phyloP scores from a whole-genome alignment of 345 rosid genomes.

The Gossypium longicalyx region DNA sequence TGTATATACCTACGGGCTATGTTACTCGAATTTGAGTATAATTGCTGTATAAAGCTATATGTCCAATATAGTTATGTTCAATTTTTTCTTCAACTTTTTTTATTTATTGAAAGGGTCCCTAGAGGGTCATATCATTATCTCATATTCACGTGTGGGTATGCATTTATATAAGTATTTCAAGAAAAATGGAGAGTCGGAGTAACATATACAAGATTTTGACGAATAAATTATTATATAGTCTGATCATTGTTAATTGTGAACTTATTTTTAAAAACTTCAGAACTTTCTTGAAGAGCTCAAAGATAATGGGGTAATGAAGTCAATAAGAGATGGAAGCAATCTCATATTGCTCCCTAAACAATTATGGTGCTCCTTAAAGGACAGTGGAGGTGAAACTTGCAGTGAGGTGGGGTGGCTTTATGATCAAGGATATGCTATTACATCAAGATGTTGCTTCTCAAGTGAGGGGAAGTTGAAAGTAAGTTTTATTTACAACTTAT shows the following conservation, averaged over 20 bases:
- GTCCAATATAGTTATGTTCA: background rate
- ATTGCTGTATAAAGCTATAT: background rate
- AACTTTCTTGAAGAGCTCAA: slow-evolving; percentile 37
- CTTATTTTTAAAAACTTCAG: slow-evolving; percentile 27
- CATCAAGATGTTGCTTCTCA: slow-evolving; percentile 67
- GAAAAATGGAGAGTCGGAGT: too few relatives aligned
- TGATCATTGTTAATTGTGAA: slow-evolving; percentile 4
- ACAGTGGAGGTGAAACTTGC: slow-evolving; percentile 36
- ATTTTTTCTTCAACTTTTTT: background rate
- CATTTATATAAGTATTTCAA: background rate
- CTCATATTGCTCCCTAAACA: slow-evolving; percentile 69
- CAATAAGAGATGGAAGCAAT: slow-evolving; percentile 47
- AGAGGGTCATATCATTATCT: background rate
- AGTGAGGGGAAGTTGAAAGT: slow-evolving; percentile 51
- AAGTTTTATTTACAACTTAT: slow-evolving; percentile 12
- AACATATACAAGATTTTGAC: background rate
- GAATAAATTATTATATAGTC: background rate
- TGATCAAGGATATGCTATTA: slow-evolving; percentile 44
- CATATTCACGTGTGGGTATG: background rate
- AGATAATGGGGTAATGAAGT: slow-evolving; percentile 35
- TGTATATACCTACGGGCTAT: background rate
- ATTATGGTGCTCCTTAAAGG: slow-evolving; percentile 65
- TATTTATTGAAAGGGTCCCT: background rate
- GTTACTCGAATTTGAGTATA: background rate
- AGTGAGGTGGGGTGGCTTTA: slow-evolving; percentile 74